Base-by-base conservation (phyloP, 371 early-diverging fungal genomes). In the Circinella umbellata region DNA sequence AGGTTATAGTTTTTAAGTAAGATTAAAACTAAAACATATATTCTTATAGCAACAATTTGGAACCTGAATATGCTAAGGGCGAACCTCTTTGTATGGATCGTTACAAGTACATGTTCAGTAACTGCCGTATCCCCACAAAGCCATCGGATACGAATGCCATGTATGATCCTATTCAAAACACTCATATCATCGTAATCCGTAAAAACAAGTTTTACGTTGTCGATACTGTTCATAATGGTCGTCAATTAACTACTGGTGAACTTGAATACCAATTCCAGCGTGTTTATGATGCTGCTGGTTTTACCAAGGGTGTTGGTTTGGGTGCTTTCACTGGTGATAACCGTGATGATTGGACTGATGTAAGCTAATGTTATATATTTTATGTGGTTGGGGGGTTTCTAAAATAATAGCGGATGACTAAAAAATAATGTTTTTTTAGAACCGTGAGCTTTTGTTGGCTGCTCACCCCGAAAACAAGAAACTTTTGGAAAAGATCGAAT, bases 71-170 rank as follows among this genome's bases (percentile, higher is more conserved):
- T 80, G 91, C 89, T 59, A 91, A 91, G 74, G 87, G 86, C 46
- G 81, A 84, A 38, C 93, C 97, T 34, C 76, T 98, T 74, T 95
- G 94, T 81, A 94, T 94, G 88, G 87, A 93, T 74, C 93, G 95
- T 68, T 97, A 95, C 89, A 92, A 93, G 79, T 94, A 90, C 80
- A 92, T 99, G 95, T 99, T 98, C 89, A 96, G 98, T 80, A 92
- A 97, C 59, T 94, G 94, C 84, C 94, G 99, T 71, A 89, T 96
- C 67, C 96, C 99, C 54, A 78, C 80, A 65, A 90, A 90, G 76
- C 95, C 95, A 3, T 87, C 91, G 14, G 99, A 99, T 76, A 76
- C 85, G 64, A 93, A 92, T 57, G 86, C 83, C 27, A 84, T 84
- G n/a, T 92, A 87, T 67, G 95, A 96, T 69, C 94, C 96, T 63